phyloP scores from a whole-genome alignment of 495 filamentous ascomycete species.

The Penicillium maclennaniae region DNA sequence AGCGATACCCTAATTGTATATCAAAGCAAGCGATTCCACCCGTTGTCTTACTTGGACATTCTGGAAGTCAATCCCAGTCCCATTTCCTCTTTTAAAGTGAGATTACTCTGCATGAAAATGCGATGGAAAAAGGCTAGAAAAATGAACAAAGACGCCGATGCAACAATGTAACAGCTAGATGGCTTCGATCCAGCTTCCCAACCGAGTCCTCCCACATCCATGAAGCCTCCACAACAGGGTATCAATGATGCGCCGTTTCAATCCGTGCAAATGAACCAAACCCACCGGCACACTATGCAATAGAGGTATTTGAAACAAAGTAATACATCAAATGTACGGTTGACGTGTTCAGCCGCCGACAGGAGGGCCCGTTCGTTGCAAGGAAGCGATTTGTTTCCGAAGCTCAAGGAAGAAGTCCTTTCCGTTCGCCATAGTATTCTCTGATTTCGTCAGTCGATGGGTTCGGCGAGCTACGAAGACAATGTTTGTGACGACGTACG shows the following conservation, averaged over 20 bases:
- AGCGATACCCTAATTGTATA: constrained; percentile 17
- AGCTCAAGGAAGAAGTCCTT: constrained; percentile 55
- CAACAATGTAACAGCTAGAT: constrained; percentile 21
- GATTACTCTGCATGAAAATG: constrained; percentile 4
- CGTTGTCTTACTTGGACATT: not conserved
- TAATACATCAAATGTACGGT: constrained; percentile 1
- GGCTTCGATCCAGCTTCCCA: constrained; percentile 8
- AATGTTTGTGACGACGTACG: constrained; percentile 26
- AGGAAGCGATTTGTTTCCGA: constrained; percentile 44
- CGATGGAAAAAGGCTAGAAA: not conserved
- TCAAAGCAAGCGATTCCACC: constrained; percentile 6
- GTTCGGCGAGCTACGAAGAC: not conserved
- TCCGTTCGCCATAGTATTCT: constrained; percentile 50
- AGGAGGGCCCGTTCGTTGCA: constrained; percentile 39
- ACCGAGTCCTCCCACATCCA: constrained; percentile 20
- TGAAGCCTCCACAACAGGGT: constrained; percentile 27
- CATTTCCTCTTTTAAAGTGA: not conserved
- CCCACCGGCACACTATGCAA: constrained; percentile 21
- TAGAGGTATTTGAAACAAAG: constrained; percentile 13
- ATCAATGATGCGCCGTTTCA: constrained; percentile 32
- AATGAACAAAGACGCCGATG: constrained; percentile 27
- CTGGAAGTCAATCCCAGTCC: not conserved
- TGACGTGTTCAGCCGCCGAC: constrained; percentile 38
- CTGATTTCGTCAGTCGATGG: constrained; percentile 26
- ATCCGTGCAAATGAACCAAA: constrained; percentile 24